These are phyloP conservation scores for Coemansia nantahalensis DNA, from an alignment of 192 early-diverging fungal species.

Conservation along the genomic window DNA sequence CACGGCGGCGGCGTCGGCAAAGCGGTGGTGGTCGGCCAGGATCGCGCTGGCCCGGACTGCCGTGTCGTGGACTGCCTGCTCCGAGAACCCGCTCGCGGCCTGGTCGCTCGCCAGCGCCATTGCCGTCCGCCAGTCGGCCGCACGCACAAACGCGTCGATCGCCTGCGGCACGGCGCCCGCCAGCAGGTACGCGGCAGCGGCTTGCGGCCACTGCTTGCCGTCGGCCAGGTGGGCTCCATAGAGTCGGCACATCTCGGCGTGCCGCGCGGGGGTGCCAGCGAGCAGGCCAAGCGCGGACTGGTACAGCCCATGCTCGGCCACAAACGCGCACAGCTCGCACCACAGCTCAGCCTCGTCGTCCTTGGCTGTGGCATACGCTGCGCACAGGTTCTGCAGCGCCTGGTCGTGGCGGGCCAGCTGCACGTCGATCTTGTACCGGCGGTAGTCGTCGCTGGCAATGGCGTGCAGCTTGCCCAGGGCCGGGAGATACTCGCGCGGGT, in stretches of 20 bases:
- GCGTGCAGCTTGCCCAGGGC: constrained; percentile 80
- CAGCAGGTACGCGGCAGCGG: constrained; percentile 32
- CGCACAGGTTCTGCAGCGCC: constrained; percentile 70
- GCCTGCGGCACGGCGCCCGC: constrained; percentile 20
- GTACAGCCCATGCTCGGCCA: constrained; percentile 65
- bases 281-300: constrained; percentile 59
- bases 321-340: constrained; percentile 60
- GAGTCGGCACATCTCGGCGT: constrained; percentile 42
- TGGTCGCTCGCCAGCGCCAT: constrained; percentile 21
- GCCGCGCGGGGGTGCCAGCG: constrained; percentile 35
- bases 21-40: constrained; percentile 60
- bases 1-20: constrained; percentile 64
- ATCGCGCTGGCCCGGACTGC: constrained; percentile 30
- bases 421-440: constrained; percentile 85
- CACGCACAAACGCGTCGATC: constrained; percentile 29
- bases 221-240: constrained; percentile 67
- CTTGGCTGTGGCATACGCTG: constrained; percentile 14
- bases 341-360: constrained; percentile 12
- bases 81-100: constrained; percentile 1
- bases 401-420: constrained; percentile 67
- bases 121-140: constrained; percentile 36
- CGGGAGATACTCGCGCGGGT: constrained; percentile 93
- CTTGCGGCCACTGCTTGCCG: constrained; percentile 53
- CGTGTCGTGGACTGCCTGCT: constrained; percentile 25
- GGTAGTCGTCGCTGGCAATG: constrained; percentile 68